Evolutionary conservation across 129 eudicot genomes (phyloP).

Genomic region (Centella asiatica): DNA sequence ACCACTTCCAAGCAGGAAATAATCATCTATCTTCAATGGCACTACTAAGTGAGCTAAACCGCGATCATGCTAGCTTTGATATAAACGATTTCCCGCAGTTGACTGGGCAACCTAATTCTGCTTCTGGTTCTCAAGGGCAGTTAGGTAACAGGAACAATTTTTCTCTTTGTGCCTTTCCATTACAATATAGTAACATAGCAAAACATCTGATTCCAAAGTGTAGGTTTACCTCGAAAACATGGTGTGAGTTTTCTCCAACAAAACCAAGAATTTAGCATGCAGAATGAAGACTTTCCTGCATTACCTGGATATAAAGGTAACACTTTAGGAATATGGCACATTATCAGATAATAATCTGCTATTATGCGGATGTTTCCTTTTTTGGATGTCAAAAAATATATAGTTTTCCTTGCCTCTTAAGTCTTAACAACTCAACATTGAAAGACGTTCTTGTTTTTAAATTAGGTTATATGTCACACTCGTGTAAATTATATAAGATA

Average conservation of each 20-base stretch:
- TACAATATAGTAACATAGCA: background rate
- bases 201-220: constrained; percentile 11
- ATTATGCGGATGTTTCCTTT: background rate
- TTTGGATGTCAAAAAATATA: background rate
- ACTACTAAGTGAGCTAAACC: constrained; percentile 55
- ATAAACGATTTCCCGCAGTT: constrained; percentile 76
- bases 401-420: no score
- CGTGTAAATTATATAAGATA: no score
- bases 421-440: no score
- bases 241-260: constrained; percentile 70
- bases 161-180: constrained; percentile 5
- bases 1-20: constrained; percentile 67
- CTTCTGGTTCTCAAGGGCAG: constrained; percentile 78
- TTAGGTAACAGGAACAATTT: constrained; percentile 34
- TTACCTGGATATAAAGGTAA: constrained; percentile 85
- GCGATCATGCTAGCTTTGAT: constrained; percentile 65
- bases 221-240: constrained; percentile 62
- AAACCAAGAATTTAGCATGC: constrained; percentile 87
- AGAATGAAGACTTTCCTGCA: constrained; percentile 89
- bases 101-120: constrained; percentile 61
- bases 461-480: no score
- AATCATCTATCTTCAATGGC: constrained; percentile 58
- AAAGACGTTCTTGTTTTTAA: no score
- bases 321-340: no score
- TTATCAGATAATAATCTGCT: no score